These are phyloP conservation scores for Combretum micranthum DNA, from an alignment of 345 rosid genomes.

Conservation along the genomic window DNA sequence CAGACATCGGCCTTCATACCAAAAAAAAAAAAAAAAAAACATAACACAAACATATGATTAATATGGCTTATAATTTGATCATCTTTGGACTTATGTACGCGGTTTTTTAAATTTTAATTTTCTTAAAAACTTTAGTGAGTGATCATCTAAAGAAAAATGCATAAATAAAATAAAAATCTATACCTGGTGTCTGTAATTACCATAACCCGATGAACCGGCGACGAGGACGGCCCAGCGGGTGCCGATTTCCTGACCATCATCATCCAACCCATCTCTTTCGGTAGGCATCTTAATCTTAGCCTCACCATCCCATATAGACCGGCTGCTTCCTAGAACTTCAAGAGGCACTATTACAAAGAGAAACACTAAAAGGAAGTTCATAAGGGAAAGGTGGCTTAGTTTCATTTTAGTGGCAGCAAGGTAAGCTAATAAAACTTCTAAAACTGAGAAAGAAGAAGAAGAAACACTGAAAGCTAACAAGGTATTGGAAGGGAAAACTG, in stretches of 20 bases:
- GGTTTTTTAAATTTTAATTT: too few relatives aligned
- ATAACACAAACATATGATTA: background rate
- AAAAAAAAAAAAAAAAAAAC: background rate
- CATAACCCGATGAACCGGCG: slow-evolving; percentile 78
- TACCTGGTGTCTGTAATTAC: slow-evolving; percentile 97
- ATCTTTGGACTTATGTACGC: too few relatives aligned
- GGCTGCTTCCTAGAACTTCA: slow-evolving; percentile 6
- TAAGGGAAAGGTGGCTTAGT: too few relatives aligned
- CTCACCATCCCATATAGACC: slow-evolving; percentile 26
- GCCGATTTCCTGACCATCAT: slow-evolving; percentile 33
- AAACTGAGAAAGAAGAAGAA: too few relatives aligned
- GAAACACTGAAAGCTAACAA: background rate
- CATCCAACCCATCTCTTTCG: slow-evolving; percentile 24
- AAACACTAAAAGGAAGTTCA: slow-evolving; percentile 16
- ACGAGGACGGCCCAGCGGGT: slow-evolving; percentile 94
- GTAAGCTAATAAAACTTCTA: too few relatives aligned
- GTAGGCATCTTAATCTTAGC: slow-evolving; percentile 52
- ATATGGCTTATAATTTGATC: background rate
- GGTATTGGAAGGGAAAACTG: too few relatives aligned
- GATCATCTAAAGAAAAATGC: background rate
- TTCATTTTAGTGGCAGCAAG: too few relatives aligned
- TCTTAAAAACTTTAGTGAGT: too few relatives aligned
- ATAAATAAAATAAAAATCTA: background rate
- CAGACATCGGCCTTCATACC: slow-evolving; percentile 84
- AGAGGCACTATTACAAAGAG: slow-evolving; percentile 17